Evolutionary conservation across 768 basidiomycete species (phyloP).

Genomic region (Lactifluus pinguis): DNA sequence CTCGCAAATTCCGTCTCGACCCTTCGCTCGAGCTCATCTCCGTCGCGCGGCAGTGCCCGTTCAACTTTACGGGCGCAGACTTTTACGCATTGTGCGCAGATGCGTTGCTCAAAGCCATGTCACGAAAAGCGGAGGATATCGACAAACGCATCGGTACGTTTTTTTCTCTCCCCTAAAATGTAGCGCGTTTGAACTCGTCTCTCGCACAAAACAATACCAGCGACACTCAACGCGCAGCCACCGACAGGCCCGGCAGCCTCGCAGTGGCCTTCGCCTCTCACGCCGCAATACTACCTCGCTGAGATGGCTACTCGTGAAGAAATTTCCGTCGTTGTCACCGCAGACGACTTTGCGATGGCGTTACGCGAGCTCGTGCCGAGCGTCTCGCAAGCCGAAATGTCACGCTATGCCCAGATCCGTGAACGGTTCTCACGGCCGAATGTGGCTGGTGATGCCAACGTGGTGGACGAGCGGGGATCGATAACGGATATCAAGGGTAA

Average conservation of each 20-base stretch:
- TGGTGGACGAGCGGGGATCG: constrained; percentile 26
- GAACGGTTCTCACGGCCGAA: constrained; percentile 47
- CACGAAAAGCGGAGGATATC: constrained; percentile 70
- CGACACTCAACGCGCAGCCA: constrained; percentile 33
- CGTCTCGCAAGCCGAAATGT: constrained; percentile 79
- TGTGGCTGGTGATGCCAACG: constrained; percentile 22
- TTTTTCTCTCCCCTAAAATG: neutral
- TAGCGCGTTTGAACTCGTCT: neutral
- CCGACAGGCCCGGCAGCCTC: constrained; percentile 25
- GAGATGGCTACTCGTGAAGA: constrained; percentile 69
- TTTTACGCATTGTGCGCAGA: constrained; percentile 97
- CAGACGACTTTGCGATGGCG: constrained; percentile 69
- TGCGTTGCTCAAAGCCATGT: constrained; percentile 92
- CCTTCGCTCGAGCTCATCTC: constrained; percentile 49
- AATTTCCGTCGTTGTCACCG: constrained; percentile 63
- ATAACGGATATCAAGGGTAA: neutral
- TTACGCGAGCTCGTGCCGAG: constrained; percentile 66
- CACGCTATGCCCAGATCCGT: constrained; percentile 70
- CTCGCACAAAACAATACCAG: constrained; percentile 8
- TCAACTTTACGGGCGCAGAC: constrained; percentile 96
- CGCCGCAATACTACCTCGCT: constrained; percentile 83
- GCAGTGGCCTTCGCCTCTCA: constrained; percentile 54
- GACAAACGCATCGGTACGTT: constrained; percentile 63
- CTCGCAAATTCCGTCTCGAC: constrained; percentile 83
- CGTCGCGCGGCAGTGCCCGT: constrained; percentile 70